A percentile compares a stretch with the other conserved stretches of the same genome.
These are phyloP conservation scores for Hemisphaericaspora lyxosophila DNA, from an alignment of 1,139 yeast genomes.

Conservation along the genomic window DNA sequence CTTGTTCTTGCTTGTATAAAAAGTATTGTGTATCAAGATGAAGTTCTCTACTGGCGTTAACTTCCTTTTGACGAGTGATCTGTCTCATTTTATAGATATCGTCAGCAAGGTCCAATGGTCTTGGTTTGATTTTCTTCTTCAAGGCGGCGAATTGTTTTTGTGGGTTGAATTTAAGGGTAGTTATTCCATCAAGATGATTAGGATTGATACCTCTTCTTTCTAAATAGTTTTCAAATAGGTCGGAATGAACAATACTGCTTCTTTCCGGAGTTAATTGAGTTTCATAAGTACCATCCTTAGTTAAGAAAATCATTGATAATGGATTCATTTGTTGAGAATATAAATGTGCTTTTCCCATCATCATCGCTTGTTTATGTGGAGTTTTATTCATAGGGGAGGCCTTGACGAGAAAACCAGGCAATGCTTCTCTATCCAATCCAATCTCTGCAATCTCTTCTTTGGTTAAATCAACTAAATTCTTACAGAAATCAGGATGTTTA, in stretches of 20 bases:
- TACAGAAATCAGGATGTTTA: slow-evolving; percentile 21
- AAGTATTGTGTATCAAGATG: slow-evolving; percentile 21
- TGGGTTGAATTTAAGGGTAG: slow-evolving; percentile 16
- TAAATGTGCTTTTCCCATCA: slow-evolving; percentile 47
- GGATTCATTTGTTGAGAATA: slow-evolving; percentile 42
- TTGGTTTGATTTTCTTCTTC: slow-evolving; percentile 15
- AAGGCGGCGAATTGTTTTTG: slow-evolving; percentile 16
- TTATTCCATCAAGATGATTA: slow-evolving; percentile 16
- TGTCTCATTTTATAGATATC: slow-evolving; percentile 20
- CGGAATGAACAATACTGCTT: slow-evolving; percentile 26
- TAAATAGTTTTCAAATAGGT: slow-evolving; percentile 26
- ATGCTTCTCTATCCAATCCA: slow-evolving; percentile 15
- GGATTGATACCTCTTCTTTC: slow-evolving; percentile 20
- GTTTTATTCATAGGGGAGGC: slow-evolving; percentile 31
- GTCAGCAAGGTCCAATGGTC: slow-evolving; percentile 20
- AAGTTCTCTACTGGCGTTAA: slow-evolving; percentile 20
- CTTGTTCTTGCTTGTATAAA: slow-evolving; percentile 24
- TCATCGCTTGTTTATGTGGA: slow-evolving; percentile 29
- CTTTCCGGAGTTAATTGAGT: slow-evolving; percentile 17
- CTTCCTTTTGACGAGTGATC: slow-evolving; percentile 17
- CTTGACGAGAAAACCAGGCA: slow-evolving; percentile 48
- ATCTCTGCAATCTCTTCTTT: slow-evolving; percentile 14
- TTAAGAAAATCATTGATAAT: slow-evolving; percentile 22
- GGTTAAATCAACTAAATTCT: slow-evolving; percentile 16
- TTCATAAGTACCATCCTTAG: slow-evolving; percentile 30